Percentiles rank a stretch among this genome's conserved stretches.
These are phyloP conservation scores for Amanita rubescens DNA, from an alignment of 768 basidiomycete species.

Conservation along the genomic window DNA sequence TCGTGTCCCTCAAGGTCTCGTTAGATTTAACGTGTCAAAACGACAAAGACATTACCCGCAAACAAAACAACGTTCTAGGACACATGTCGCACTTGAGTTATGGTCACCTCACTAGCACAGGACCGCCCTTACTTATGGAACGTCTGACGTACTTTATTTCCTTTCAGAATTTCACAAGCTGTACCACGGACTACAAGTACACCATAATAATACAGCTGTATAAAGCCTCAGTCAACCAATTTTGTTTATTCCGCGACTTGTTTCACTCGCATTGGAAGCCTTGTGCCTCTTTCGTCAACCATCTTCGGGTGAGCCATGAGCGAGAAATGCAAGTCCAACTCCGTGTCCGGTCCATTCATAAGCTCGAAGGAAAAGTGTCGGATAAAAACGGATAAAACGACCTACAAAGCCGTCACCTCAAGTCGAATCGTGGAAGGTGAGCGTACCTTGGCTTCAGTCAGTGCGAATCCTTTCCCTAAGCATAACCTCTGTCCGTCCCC, in stretches of 20 bases:
- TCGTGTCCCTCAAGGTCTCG: conserved; percentile 36
- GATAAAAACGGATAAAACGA: conserved; percentile 37
- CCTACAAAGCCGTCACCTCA: conserved; percentile 17
- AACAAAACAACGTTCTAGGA: conserved; percentile 28
- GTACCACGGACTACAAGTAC: too few species aligned
- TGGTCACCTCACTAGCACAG: background rate
- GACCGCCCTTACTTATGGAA: too few species aligned
- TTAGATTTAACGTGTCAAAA: background rate
- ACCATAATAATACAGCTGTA: too few species aligned
- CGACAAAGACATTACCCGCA: conserved; percentile 22
- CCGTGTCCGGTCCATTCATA: conserved; percentile 31
- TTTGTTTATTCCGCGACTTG: background rate
- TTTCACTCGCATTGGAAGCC: background rate
- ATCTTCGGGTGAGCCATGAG: conserved; percentile 34
- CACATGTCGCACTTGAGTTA: background rate
- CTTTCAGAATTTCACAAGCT: too few species aligned
- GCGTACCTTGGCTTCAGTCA: background rate
- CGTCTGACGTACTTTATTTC: too few species aligned
- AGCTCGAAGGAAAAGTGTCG: conserved; percentile 34
- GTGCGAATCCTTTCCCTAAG: background rate
- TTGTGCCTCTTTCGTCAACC: conserved; percentile 16
- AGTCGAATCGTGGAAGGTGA: background rate
- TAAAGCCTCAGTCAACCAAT: too few species aligned
- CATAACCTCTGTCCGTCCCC: background rate
- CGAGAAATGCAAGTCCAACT: conserved; percentile 27